Percentiles rank a stretch among this genome's conserved stretches.
These are phyloP conservation scores for Puccinia polysora DNA, from an alignment of 1,284 basidiomycete genomes.

Conservation along the genomic window DNA sequence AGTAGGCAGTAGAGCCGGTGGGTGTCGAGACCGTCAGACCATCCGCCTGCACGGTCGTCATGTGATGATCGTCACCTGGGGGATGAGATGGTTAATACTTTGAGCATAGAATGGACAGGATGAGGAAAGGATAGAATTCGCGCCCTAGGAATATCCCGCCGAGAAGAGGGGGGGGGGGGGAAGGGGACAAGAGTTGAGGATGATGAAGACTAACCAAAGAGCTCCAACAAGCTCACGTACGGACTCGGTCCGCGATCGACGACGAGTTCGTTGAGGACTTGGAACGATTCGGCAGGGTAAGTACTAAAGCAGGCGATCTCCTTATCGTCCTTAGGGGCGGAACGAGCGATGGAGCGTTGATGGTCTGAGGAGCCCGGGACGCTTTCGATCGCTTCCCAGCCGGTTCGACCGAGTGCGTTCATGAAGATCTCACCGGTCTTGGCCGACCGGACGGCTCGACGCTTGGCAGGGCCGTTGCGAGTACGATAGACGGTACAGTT, in stretches of 20 bases:
- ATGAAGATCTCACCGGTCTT: constrained; percentile 92
- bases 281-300: constrained; percentile 89
- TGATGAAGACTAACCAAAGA: constrained; percentile 83
- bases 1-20: constrained; percentile 97
- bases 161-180: constrained; percentile 3
- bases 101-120: no score
- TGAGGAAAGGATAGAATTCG: no score
- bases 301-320: constrained; percentile 98
- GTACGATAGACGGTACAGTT: constrained; percentile 96
- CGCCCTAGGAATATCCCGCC: neutral
- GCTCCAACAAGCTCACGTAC: constrained; percentile 89
- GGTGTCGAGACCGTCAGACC: constrained; percentile 93
- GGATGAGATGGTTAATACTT: neutral
- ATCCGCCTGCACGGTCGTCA: constrained; percentile 98
- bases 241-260: constrained; percentile 97
- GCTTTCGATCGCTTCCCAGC: constrained; percentile 89
- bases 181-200: constrained; percentile 4
- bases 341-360: constrained; percentile 47
- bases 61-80: constrained; percentile 94
- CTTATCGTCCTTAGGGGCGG: constrained; percentile 62
- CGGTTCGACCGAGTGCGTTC: constrained; percentile 76
- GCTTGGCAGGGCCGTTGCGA: constrained; percentile 55
- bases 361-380: constrained; percentile 57
- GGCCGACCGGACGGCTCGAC: constrained; percentile 72
- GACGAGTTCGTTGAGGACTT: constrained; percentile 95